A percentile compares a stretch with the other conserved stretches of the same genome.
These are phyloP conservation scores for Phytophthora pluvialis DNA, from an alignment of 352 stramenopile species.

Conservation along the genomic window DNA sequence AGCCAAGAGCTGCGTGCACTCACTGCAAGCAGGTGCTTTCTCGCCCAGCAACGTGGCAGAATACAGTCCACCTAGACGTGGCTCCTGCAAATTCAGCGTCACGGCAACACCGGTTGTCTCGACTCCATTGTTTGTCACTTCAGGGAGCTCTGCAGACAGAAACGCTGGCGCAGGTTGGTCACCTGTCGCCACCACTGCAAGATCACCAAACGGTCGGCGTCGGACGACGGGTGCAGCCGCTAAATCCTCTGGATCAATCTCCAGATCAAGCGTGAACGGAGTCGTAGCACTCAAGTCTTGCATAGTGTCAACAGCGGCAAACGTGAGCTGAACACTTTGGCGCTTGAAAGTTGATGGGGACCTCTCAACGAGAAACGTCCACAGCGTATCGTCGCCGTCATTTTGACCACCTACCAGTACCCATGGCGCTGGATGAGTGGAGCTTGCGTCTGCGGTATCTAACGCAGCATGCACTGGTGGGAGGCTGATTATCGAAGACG, in stretches of 20 bases:
- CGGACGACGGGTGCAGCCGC: not conserved
- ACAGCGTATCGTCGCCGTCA: constrained; percentile 2
- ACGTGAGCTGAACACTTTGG: constrained; percentile 18
- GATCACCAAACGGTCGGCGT: constrained; percentile 11
- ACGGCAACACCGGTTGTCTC: constrained; percentile 5
- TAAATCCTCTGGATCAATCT: constrained; percentile 4
- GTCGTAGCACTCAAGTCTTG: constrained; percentile 6
- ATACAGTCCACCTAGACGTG: constrained; percentile 23
- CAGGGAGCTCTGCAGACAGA: constrained; percentile 13
- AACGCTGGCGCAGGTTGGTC: constrained; percentile 7
- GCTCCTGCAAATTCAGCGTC: constrained; percentile 10
- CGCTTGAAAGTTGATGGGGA: not conserved
- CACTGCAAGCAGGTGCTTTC: constrained; percentile 4
- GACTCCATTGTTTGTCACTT: not conserved
- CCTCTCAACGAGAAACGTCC: constrained; percentile 4
- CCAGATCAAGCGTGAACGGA: constrained; percentile 22
- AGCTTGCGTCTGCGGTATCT: not conserved
- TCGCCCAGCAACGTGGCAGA: constrained; percentile 2
- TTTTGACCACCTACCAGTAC: constrained; percentile 7
- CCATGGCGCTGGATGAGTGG: constrained; percentile 21
- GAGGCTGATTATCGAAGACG: constrained; percentile 12
- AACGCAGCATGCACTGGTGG: not conserved
- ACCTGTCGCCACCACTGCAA: constrained; percentile 5
- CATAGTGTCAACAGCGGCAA: constrained; percentile 10
- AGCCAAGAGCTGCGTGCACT: constrained; percentile 4